These are phyloP conservation scores for Rosa rugosa DNA, from an alignment of 306 rosid genomes.

Conservation along the genomic window DNA sequence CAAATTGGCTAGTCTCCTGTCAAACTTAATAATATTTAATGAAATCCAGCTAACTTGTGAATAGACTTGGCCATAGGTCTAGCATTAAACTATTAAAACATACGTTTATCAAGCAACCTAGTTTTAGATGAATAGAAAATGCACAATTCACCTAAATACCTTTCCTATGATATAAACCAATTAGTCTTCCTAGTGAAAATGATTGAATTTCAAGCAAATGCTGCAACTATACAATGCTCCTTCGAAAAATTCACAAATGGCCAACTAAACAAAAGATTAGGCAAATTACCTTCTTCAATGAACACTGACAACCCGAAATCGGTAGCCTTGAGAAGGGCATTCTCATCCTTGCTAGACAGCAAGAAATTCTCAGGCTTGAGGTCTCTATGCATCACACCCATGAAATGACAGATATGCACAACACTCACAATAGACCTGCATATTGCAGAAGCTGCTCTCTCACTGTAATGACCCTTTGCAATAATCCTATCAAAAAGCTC, in stretches of 20 bases:
- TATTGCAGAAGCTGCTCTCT: conserved; percentile 80
- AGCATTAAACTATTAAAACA: background rate
- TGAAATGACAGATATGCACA: conserved; percentile 78
- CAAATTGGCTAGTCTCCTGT: background rate
- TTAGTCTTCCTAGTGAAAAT: background rate
- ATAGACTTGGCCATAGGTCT: background rate
- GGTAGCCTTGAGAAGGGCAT: conserved; percentile 72
- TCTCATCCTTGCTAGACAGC: conserved; percentile 69
- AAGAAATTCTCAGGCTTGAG: conserved; percentile 94
- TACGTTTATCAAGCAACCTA: background rate
- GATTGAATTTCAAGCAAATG: background rate
- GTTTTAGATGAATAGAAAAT: background rate
- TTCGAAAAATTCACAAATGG: background rate
- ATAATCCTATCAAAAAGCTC: conserved; percentile 87
- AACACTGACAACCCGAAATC: conserved; percentile 91
- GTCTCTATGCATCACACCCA: conserved; percentile 97
- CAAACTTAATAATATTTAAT: background rate
- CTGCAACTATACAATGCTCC: background rate
- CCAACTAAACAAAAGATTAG: conserved; percentile 12
- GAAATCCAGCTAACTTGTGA: conserved; percentile 14
- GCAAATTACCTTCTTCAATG: conserved; percentile 74
- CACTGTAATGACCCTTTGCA: conserved; percentile 79
- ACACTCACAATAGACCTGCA: conserved; percentile 81
- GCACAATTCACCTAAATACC: conserved; percentile 2
- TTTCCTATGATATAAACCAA: background rate